Percentiles rank a stretch among this genome's conserved stretches.
Evolutionary conservation across 257 asterid genomes (phyloP).

Genomic region (Agastache rugosa): DNA sequence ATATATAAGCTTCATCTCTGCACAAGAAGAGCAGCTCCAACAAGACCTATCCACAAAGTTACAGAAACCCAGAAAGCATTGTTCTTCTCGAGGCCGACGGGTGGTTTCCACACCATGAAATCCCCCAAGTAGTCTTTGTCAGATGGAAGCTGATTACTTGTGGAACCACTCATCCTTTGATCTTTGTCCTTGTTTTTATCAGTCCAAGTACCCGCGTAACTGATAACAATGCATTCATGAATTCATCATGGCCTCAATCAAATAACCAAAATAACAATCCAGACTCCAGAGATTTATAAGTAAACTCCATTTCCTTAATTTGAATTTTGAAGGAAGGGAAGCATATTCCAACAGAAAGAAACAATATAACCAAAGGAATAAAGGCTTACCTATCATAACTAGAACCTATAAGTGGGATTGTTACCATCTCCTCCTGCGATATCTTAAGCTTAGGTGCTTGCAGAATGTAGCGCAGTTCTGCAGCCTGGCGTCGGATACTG

Average conservation of each 20-base stretch:
- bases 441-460: slow-evolving; percentile 98
- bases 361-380: slow-evolving; percentile 6
- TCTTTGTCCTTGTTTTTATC: slow-evolving; percentile 88
- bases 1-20: slow-evolving; percentile 53
- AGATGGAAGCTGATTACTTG: slow-evolving; percentile 76
- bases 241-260: not conserved
- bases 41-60: slow-evolving; percentile 81
- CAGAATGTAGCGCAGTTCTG: slow-evolving; percentile 84
- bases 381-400: slow-evolving; percentile 83
- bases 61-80: slow-evolving; percentile 77
- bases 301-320: not conserved
- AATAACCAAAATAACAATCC: not conserved
- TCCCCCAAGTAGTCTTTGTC: slow-evolving; percentile 72
- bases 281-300: not conserved
- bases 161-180: slow-evolving; percentile 59
- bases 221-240: slow-evolving; percentile 35
- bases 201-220: slow-evolving; percentile 91
- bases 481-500: slow-evolving; percentile 91
- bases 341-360: slow-evolving; percentile 5
- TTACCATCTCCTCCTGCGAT: slow-evolving; percentile 98
- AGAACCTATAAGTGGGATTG: slow-evolving; percentile 93
- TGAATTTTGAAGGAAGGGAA: not conserved
- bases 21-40: slow-evolving; percentile 79
- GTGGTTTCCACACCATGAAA: slow-evolving; percentile 85
- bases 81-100: slow-evolving; percentile 72